Evolutionary conservation across 441 rosid genomes (phyloP), one percentile per base, ranked within the genome.

Genomic region (Metrosideros polymorpha): DNA sequence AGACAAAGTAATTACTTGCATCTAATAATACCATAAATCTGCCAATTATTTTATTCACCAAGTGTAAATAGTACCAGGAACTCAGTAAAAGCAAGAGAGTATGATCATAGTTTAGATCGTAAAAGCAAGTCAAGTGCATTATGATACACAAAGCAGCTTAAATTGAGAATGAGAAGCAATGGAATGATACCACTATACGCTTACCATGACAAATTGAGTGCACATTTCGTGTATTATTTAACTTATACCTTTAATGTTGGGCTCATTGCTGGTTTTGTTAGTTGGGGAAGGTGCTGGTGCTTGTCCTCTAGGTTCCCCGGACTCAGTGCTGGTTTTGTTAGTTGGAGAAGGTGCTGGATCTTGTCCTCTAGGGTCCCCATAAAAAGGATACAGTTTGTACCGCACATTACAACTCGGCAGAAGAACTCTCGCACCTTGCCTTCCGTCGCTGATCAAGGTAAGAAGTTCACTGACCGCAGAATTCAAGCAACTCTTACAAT

Each of bases 381-480:
- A 25, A 9, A 25, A 55, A 55, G 12, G 29, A 55, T 55, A 55
- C 14, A 25, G 6, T 55, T 55, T 29, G 2, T 9, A 9, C 14
- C 29, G 59, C 9, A 55, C 6, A 12, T 12, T 9, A 55, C 61
- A 55, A 25, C 61, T 55, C 10, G 61, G 30, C 30, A 2, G 17
- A 27, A 56, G 30, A 12, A 56, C 1, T 56, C 30, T 2, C 7
- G 0, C 30, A 10, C 30, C 30, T 12, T 9, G 13, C 13, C 6
- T 27, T 56, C 3, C 3, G 24, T 9, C 4, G 8, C 1, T 4
- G 25, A 55, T 12, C 25, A 4, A 4, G 29, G 2, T 25, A 25
- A 14, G n/a, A 24, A 24, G 25, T 12, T 25, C 0, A 0, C 1
- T 1, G 29, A 56, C 10, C 10, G 61, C 61, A 56, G 6, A 5